Conservation (phyloP, 768 basidiomycete genomes). For the Pleurotus tuoliensis region DNA sequence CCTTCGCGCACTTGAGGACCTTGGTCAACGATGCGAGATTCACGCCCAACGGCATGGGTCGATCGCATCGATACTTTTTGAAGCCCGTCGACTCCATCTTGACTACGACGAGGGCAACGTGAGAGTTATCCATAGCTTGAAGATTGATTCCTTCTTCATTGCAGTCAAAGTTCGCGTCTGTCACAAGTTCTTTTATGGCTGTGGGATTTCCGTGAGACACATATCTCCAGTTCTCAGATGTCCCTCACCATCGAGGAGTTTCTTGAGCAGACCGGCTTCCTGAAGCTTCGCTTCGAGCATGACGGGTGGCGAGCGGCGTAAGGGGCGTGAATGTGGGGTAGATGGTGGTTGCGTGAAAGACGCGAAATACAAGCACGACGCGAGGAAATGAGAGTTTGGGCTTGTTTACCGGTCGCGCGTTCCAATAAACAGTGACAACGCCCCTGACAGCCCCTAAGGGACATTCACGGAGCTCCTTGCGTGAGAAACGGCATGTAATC, state of each 20-base stretch:
- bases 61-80: conserved; percentile 87
- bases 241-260: conserved; percentile 81
- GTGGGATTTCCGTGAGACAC: conserved; percentile 8
- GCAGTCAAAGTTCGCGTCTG: conserved; percentile 97
- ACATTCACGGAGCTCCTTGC: not conserved
- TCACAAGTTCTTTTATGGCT: conserved; percentile 98
- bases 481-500: conserved; percentile 5
- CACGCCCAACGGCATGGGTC: conserved; percentile 88
- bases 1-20: conserved; percentile 95
- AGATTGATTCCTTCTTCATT: conserved; percentile 92
- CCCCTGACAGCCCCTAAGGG: too few relatives aligned
- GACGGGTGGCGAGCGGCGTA: conserved; percentile 4
- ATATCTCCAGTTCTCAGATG: not conserved
- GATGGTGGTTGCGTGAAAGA: conserved; percentile 4
- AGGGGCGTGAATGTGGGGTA: not conserved
- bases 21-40: conserved; percentile 88
- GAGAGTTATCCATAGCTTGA: conserved; percentile 99
- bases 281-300: conserved; percentile 92
- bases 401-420: not conserved
- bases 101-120: conserved; percentile 94
- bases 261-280: conserved; percentile 87
- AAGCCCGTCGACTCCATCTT: conserved; percentile 78
- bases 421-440: not conserved
- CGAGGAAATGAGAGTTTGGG: not conserved
- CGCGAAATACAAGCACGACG: not conserved